Conservation (phyloP, 805 yeast species). For the Starmerella gropengiesseri region DNA sequence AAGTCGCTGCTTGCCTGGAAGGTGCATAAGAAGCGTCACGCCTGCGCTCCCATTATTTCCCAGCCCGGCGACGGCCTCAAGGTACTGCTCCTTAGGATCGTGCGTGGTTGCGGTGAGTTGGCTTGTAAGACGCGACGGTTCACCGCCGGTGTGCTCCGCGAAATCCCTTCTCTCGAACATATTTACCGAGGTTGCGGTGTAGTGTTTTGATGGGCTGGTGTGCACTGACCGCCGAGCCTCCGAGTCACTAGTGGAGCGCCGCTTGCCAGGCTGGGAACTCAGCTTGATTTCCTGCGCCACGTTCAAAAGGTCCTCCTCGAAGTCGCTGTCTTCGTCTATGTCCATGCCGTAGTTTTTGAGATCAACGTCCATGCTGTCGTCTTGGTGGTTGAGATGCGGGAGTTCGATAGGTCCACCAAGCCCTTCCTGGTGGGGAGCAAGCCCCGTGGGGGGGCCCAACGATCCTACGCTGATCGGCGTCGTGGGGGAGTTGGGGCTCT, state of each 20-base stretch:
- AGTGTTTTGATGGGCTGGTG: constrained; percentile 2
- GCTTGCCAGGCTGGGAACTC: not conserved
- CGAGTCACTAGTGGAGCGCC: not conserved
- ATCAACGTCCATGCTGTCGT: constrained; percentile 15
- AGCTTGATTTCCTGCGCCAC: constrained; percentile 24
- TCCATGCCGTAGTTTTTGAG: constrained; percentile 30
- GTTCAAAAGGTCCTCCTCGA: constrained; percentile 34
- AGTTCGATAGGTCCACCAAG: constrained; percentile 9
- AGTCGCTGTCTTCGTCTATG: constrained; percentile 34
- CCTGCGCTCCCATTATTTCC: constrained; percentile 7
- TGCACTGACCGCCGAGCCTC: not conserved
- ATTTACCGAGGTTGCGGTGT: not conserved
- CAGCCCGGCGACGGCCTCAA: constrained; percentile 19
- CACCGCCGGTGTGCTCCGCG: not conserved
- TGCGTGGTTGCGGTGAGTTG: constrained; percentile 6
- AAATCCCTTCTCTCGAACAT: constrained; percentile 12
- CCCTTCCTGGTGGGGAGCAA: constrained; percentile 5
- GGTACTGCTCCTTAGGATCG: constrained; percentile 24
- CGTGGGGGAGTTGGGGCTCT: not conserved
- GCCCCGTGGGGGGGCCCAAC: not conserved
- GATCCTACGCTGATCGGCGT: constrained; percentile 1
- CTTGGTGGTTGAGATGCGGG: not conserved
- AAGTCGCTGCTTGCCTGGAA: constrained; percentile 30
- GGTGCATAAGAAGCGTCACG: constrained; percentile 27
- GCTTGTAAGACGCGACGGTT: constrained; percentile 15